These are phyloP conservation scores for Agarophyton chilense DNA, from an alignment of 23 red algal species.

Conservation along the genomic window DNA sequence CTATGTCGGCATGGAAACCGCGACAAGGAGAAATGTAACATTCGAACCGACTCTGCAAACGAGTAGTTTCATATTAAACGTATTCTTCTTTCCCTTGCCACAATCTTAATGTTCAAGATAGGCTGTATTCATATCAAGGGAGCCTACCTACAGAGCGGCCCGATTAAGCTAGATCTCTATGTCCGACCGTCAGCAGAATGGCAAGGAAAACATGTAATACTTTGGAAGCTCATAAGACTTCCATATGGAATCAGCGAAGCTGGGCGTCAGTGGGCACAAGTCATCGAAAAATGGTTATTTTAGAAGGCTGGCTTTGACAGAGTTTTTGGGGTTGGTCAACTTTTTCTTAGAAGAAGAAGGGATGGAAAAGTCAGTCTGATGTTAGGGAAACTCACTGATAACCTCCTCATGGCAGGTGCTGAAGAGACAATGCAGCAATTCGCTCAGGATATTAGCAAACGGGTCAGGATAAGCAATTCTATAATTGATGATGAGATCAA, in stretches of 20 bases:
- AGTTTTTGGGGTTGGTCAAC: background rate
- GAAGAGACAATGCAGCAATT: conserved; percentile 5
- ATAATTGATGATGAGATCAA: conserved; percentile 39
- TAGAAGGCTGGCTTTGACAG: conserved; percentile 1
- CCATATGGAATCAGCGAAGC: conserved; percentile 42
- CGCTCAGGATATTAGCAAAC: conserved; percentile 15
- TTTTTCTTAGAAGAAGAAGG: background rate
- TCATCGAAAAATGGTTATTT: conserved; percentile 31
- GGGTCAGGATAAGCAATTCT: no score
- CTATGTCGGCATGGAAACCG: conserved; percentile 35
- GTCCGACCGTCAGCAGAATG: conserved; percentile 36
- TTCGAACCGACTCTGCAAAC: conserved; percentile 28
- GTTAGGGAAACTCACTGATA: conserved; percentile 16
- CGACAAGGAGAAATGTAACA: conserved; percentile 45
- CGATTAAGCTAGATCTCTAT: conserved; percentile 2
- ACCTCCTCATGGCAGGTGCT: conserved; percentile 27
- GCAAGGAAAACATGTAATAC: background rate
- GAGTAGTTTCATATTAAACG: conserved; percentile 34
- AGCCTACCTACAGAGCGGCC: conserved; percentile 51
- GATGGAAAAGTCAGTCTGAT: background rate
- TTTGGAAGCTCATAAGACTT: conserved; percentile 30
- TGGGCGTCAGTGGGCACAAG: conserved; percentile 30
- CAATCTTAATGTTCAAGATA: background rate
- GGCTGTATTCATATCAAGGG: conserved; percentile 50
- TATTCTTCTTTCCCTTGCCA: background rate